Base-by-base conservation (phyloP, 768 basidiomycete genomes). In the Porpolomopsis calyptriformis region DNA sequence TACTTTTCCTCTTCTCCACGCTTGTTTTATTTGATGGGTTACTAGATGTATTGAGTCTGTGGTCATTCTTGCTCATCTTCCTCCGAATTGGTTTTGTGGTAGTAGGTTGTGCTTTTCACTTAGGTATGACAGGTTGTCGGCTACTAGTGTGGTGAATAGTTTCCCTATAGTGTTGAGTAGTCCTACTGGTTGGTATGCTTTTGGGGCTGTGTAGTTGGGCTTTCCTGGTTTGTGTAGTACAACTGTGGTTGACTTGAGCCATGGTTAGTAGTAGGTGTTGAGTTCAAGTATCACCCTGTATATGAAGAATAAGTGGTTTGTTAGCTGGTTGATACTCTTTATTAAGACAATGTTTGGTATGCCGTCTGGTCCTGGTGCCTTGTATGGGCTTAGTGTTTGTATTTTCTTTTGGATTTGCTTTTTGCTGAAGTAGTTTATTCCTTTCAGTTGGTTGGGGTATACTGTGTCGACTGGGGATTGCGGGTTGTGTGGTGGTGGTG, bases 111-210 rank as follows among this genome's bases (percentile, higher is more conserved):
- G 50, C 2, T 49, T 26, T 49, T 74, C 64, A 0, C 55, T 46
- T 1, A 62, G 14, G 18, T 49, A 46, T 0, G 52, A 40, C 0
- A 70, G 22, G 11, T 60, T 51, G 3, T 59, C 54, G 12, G 60
- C 52, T 0, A 63, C 41, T 1, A 49, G 41, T 10, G 56, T 18
- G 3, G 52, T 53, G 0, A 63, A 58, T 0, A 64, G 18, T 33
- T 70, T 70, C 0, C 49, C 60, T 0, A 59, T 46, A 0, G 60
- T 61, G 34, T 64, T 47, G 2, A 68, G 53, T 0, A 72, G 62
- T 0, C 60, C 61, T 1, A 73, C 68, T 0, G 68, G 71, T 0
- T 61, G 45, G 35, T 66, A 66, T 0, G 66, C 59, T 23, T 62
- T 64, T 0, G 68, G 45, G 0, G 52, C 19, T 0, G 54, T 43